phyloP scores from a whole-genome alignment of 106 monocot species.

The Alisma plantagoaquatica region DNA sequence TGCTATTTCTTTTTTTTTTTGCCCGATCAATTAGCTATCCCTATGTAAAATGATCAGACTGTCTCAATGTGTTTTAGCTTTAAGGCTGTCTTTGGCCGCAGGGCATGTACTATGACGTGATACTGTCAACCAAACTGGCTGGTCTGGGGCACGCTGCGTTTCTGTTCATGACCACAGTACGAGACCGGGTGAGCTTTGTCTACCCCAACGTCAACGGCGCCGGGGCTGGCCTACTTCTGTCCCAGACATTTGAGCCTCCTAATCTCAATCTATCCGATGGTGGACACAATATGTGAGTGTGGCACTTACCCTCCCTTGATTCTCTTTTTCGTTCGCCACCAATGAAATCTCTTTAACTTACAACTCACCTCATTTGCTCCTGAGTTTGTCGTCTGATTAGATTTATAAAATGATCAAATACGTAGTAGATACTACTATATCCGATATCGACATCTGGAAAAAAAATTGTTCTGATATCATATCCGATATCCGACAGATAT shows the following conservation, averaged over 20 bases:
- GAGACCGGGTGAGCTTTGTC: constrained; percentile 73
- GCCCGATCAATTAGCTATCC: no score
- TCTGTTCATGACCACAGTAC: constrained; percentile 65
- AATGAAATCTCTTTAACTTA: no score
- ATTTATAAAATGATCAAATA: no score
- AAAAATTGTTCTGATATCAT: no score
- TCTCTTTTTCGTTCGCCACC: neutral
- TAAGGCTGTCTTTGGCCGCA: constrained; percentile 25
- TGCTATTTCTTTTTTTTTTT: no score
- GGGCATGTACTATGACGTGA: constrained; percentile 78
- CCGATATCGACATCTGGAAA: no score
- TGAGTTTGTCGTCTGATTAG: no score
- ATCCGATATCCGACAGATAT: no score
- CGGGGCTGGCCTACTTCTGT: constrained; percentile 65
- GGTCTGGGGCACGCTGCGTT: constrained; percentile 78
- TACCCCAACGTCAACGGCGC: constrained; percentile 78
- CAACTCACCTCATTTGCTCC: no score
- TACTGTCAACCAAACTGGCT: constrained; percentile 68
- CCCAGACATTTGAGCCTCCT: constrained; percentile 56
- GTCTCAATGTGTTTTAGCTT: no score
- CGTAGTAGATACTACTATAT: no score
- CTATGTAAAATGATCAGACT: no score
- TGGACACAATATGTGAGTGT: constrained; percentile 71
- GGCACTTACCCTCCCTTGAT: neutral
- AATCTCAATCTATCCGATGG: constrained; percentile 53